Conservation (phyloP, 75 land plant species). For the Chamaecyparis obtusa region DNA sequence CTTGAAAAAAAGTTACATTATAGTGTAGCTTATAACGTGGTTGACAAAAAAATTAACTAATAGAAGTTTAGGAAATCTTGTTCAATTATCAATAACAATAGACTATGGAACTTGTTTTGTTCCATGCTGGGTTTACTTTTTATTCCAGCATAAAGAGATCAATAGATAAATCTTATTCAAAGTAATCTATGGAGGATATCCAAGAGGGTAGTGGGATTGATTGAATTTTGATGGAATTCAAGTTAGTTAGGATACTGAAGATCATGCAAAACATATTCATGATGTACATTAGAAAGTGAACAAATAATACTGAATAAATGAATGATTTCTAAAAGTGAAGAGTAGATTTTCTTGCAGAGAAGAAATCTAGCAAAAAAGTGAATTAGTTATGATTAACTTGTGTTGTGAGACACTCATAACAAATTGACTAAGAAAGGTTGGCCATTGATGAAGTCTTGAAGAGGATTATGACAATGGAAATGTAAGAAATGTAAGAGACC, state of each 20-base stretch:
- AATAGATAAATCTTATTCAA: not conserved
- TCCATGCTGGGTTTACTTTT: not conserved
- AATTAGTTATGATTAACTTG: not conserved
- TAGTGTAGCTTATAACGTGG: too few relatives aligned
- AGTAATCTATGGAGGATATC: not conserved
- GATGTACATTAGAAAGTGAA: not conserved
- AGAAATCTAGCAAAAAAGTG: not conserved
- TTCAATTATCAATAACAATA: too few relatives aligned
- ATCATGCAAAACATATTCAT: not conserved
- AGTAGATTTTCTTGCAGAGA: not conserved
- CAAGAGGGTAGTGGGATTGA: not conserved
- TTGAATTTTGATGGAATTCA: not conserved
- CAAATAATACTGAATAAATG: not conserved
- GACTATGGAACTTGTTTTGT: not conserved
- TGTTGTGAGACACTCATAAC: not conserved
- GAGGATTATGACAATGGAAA: too few relatives aligned
- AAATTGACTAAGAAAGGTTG: not conserved
- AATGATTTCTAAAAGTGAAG: not conserved
- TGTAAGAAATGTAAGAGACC: too few relatives aligned
- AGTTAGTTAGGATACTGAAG: not conserved
- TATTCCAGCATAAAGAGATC: too few relatives aligned
- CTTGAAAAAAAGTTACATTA: too few relatives aligned
- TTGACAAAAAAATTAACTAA: too few relatives aligned
- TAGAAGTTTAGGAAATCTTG: too few relatives aligned
- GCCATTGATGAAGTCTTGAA: not conserved